Conservation (phyloP, 1,284 basidiomycete species). For the Coniophora puteana region DNA sequence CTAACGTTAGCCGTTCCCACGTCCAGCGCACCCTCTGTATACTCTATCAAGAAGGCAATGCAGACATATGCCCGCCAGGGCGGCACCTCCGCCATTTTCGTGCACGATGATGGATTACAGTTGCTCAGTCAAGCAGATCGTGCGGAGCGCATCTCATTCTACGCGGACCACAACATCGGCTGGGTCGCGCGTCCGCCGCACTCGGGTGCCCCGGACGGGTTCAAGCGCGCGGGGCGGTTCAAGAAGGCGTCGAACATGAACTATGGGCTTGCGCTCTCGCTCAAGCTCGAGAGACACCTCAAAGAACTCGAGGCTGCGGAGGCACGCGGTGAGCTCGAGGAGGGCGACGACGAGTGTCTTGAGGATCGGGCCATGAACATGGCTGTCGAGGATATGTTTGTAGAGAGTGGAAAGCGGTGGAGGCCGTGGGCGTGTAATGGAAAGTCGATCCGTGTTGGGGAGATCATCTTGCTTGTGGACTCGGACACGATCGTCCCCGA, state of each 20-base stretch:
- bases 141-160: conserved; percentile 62
- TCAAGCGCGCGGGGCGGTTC: conserved; percentile 77
- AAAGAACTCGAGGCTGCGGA: conserved; percentile 43
- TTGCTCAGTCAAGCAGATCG: conserved; percentile 54
- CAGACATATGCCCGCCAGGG: conserved; percentile 81
- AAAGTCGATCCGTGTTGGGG: conserved; percentile 51
- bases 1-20: conserved; percentile 5
- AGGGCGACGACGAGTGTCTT: conserved; percentile 25
- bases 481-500: conserved; percentile 80
- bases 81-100: conserved; percentile 68
- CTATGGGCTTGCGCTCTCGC: conserved; percentile 65
- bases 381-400: conserved; percentile 62
- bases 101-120: conserved; percentile 76
- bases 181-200: conserved; percentile 79
- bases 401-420: conserved; percentile 49
- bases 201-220: conserved; percentile 56
- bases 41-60: conserved; percentile 79
- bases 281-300: conserved; percentile 72
- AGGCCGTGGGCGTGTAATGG: conserved; percentile 62
- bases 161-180: conserved; percentile 75
- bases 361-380: conserved; percentile 59
- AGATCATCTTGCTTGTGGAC: conserved; percentile 68
- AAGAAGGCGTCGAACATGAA: conserved; percentile 90
- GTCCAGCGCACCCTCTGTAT: conserved; percentile 67
- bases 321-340: conserved; percentile 30